These are phyloP conservation scores for Ophiocordyceps sinensis DNA, from an alignment of 2,329 filamentous ascomycete genomes.

Conservation along the genomic window DNA sequence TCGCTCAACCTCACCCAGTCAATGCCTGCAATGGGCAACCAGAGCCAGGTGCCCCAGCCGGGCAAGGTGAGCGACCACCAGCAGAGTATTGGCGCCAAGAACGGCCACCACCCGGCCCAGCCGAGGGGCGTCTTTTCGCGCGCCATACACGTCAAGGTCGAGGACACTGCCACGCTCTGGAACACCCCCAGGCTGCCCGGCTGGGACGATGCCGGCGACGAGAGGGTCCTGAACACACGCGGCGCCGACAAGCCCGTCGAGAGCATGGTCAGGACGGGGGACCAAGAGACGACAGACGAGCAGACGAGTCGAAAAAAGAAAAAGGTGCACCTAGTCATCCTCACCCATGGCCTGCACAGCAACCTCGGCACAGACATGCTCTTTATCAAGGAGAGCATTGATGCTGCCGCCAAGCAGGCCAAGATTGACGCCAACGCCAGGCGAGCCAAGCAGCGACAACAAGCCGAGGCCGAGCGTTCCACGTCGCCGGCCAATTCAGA, in stretches of 20 bases:
- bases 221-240: conserved; percentile 8
- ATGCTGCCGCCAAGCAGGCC: conserved; percentile 63
- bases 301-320: conserved; percentile 39
- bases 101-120: conserved; percentile 46
- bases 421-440: conserved; percentile 53
- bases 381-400: conserved; percentile 93
- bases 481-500: too few relatives aligned
- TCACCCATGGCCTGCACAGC: conserved; percentile 91
- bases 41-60: conserved; percentile 40
- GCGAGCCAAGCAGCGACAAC: conserved; percentile 30
- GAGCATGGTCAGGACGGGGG: conserved; percentile 17
- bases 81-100: conserved; percentile 40
- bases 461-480: conserved; percentile 2
- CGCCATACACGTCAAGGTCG: conserved; percentile 62
- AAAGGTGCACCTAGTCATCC: conserved; percentile 76
- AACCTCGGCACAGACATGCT: conserved; percentile 95
- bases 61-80: conserved; percentile 68
- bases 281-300: conserved; percentile 11
- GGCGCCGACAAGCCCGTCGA: conserved; percentile 18
- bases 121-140: conserved; percentile 70
- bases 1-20: conserved; percentile 52
- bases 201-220: conserved; percentile 32
- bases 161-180: conserved; percentile 85
- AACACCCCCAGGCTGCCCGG: conserved; percentile 74
- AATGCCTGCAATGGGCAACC: conserved; percentile 28